Conservation (phyloP, 345 rosid genomes). For the Trapa bicornis region DNA sequence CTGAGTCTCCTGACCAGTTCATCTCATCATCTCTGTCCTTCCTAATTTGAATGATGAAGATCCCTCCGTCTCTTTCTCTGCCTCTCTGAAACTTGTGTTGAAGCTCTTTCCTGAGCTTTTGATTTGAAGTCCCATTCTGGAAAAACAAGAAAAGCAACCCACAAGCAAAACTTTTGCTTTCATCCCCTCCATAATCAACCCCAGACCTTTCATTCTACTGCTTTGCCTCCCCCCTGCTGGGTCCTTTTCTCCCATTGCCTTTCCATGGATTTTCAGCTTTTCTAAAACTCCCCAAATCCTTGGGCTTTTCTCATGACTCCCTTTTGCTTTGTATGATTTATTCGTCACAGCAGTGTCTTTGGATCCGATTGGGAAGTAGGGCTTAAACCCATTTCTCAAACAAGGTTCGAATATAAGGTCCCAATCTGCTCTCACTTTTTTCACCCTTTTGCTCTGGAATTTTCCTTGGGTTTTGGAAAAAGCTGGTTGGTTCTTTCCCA, state of each 20-base stretch:
- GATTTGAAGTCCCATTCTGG: not conserved
- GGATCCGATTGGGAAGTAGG: slow-evolving; percentile 21
- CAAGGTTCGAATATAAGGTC: too few species aligned
- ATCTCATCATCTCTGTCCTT: too few species aligned
- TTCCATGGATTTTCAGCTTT: slow-evolving; percentile 1
- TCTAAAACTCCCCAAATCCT: slow-evolving; percentile 9
- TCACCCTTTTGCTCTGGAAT: not conserved
- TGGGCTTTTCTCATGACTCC: not conserved
- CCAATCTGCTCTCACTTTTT: too few species aligned
- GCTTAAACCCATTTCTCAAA: slow-evolving; percentile 4
- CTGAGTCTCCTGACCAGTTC: too few species aligned
- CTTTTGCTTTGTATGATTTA: not conserved
- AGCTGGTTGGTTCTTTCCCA: not conserved
- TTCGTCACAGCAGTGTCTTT: not conserved
- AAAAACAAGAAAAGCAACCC: not conserved
- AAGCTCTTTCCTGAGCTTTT: too few species aligned
- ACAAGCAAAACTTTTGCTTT: not conserved
- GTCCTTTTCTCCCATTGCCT: not conserved
- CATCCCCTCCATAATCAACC: not conserved
- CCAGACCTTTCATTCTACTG: not conserved
- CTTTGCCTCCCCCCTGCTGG: not conserved
- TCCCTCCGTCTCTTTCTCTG: not conserved
- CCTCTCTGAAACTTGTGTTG: not conserved
- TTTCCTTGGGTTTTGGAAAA: not conserved
- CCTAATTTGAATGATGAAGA: too few species aligned